These are phyloP conservation scores for Lumnitzera littorea DNA, from an alignment of 345 rosid species.

Conservation along the genomic window DNA sequence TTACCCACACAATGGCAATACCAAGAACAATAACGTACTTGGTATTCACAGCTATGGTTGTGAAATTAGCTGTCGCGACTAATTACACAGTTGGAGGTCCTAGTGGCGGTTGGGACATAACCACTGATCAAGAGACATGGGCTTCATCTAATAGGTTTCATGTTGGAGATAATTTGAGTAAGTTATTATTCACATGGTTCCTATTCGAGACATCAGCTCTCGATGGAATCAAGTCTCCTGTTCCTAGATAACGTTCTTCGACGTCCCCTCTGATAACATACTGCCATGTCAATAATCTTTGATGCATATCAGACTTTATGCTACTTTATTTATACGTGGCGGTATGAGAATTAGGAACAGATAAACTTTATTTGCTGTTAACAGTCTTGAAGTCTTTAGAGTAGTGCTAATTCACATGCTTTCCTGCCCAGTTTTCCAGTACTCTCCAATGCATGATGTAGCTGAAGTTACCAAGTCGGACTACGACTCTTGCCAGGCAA, in stretches of 20 bases:
- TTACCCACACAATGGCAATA: neutral
- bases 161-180: conserved; percentile 14
- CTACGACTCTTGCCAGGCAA: conserved; percentile 15
- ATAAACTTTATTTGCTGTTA: no score
- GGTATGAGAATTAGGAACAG: no score
- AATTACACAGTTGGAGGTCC: conserved; percentile 16
- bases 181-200: neutral
- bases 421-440: conserved; percentile 11
- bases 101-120: conserved; percentile 14
- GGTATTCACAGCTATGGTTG: neutral
- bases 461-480: conserved; percentile 15
- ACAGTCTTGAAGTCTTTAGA: neutral
- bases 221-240: no score
- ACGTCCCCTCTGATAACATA: no score
- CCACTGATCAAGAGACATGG: conserved; percentile 13
- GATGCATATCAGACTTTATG: neutral
- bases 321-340: no score
- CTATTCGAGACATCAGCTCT: no score
- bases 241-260: no score
- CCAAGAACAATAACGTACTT: conserved; percentile 1
- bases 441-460: conserved; percentile 14
- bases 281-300: no score
- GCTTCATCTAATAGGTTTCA: conserved; percentile 9
- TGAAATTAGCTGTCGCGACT: conserved; percentile 6
- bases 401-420: neutral